These are phyloP conservation scores for Pseudocercospora vitis DNA, from an alignment of 2,329 filamentous ascomycete species.

Conservation along the genomic window DNA sequence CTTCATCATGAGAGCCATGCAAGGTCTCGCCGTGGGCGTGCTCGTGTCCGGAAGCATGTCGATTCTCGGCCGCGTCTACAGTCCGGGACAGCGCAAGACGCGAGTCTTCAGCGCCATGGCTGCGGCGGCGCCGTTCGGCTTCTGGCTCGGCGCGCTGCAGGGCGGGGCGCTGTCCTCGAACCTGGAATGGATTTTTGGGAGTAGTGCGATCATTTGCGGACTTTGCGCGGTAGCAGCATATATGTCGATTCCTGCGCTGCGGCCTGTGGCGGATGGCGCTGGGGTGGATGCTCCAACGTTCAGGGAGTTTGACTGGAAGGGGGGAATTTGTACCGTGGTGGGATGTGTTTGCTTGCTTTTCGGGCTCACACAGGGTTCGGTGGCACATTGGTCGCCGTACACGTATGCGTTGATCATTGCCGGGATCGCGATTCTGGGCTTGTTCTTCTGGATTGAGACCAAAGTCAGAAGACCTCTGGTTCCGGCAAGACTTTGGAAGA, in stretches of 20 bases:
- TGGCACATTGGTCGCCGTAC: constrained; percentile 40
- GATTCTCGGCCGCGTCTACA: constrained; percentile 42
- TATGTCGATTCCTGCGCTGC: constrained; percentile 43
- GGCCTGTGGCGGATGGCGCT: constrained; percentile 34
- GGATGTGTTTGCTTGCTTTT: constrained; percentile 40
- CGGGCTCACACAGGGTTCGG: constrained; percentile 40
- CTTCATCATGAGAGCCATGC: constrained; percentile 43
- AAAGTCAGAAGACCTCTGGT: constrained; percentile 38
- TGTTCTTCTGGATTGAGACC: constrained; percentile 38
- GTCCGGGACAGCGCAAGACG: constrained; percentile 41
- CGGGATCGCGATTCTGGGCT: constrained; percentile 34
- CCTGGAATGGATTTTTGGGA: constrained; percentile 48
- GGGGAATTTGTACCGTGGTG: constrained; percentile 32
- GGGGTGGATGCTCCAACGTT: constrained; percentile 27
- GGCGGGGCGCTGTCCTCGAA: constrained; percentile 44
- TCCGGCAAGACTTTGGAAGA: constrained; percentile 44
- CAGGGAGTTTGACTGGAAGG: constrained; percentile 36
- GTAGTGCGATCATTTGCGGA: constrained; percentile 43
- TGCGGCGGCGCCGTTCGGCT: constrained; percentile 39
- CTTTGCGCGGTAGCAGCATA: constrained; percentile 42
- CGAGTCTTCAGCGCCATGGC: constrained; percentile 42
- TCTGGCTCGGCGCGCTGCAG: constrained; percentile 42
- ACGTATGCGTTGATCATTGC: constrained; percentile 40
- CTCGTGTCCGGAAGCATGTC: constrained; percentile 42
- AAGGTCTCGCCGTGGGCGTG: constrained; percentile 40